phyloP scores from a whole-genome alignment of 176 grass and related monocot genomes.

The Paspalum notatum region DNA sequence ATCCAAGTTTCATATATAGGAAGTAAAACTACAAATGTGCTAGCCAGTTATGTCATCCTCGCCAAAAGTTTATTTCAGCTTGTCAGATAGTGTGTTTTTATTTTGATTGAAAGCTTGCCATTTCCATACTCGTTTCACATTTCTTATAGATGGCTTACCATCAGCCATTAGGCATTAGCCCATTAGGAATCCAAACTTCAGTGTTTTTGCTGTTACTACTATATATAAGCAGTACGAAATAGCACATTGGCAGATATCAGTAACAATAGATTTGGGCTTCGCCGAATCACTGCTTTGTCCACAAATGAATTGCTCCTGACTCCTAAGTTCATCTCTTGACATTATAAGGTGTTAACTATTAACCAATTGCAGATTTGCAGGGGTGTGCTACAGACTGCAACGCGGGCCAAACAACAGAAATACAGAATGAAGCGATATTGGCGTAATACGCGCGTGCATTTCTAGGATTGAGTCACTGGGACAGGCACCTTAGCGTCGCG shows the following conservation, averaged over 20 bases:
- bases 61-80: background rate
- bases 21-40: background rate
- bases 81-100: too few species aligned
- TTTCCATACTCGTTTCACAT: background rate
- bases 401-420: background rate
- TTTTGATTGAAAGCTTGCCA: background rate
- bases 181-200: background rate
- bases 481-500: conserved; percentile 73
- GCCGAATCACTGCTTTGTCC: background rate
- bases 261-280: background rate
- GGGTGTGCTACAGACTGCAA: background rate
- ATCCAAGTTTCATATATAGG: background rate
- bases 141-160: background rate
- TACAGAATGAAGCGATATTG: background rate
- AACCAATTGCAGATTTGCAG: background rate
- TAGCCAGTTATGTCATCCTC: background rate
- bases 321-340: background rate
- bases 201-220: background rate
- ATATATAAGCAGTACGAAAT: background rate
- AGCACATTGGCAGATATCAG: background rate
- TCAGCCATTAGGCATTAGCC: too few species aligned
- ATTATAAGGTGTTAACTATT: background rate
- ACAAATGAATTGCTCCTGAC: background rate
- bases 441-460: background rate
- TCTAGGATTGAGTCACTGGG: background rate